A percentile compares a stretch with the other conserved stretches of the same genome.
phyloP scores from a whole-genome alignment of 2,329 filamentous ascomycete genomes.

The Aspergillus persii region DNA sequence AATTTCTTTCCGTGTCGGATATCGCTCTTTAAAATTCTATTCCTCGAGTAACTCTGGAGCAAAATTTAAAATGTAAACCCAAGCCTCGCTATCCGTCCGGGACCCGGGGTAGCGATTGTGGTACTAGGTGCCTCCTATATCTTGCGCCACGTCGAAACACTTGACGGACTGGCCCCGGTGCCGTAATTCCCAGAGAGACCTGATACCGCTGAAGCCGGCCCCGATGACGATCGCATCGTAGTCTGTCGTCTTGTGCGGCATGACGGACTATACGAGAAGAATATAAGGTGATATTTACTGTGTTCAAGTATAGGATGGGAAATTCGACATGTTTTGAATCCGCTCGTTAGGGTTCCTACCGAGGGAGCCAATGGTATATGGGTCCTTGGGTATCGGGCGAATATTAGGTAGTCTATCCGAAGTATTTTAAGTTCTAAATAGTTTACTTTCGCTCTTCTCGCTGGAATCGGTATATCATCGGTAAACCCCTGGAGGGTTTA shows the following conservation, averaged over 20 bases:
- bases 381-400: constrained; percentile 1
- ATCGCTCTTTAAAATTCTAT: constrained; percentile 22
- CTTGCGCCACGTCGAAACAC: constrained; percentile 1
- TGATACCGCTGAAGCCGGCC: constrained; percentile 44
- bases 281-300: not conserved
- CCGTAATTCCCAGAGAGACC: constrained; percentile 15
- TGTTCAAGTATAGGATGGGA: not conserved
- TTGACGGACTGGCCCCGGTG: not conserved
- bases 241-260: not conserved
- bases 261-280: not conserved
- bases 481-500: too few species aligned
- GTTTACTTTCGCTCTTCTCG: too few species aligned
- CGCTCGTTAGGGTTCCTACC: constrained; percentile 1
- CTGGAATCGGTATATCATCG: too few species aligned
- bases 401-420: constrained; percentile 1
- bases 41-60: constrained; percentile 13
- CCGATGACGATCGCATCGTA: constrained; percentile 46
- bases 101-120: constrained; percentile 8
- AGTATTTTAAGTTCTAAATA: not conserved
- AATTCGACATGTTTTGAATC: not conserved
- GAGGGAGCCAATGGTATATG: too few species aligned
- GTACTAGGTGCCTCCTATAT: constrained; percentile 10
- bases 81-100: constrained; percentile 4
- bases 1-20: constrained; percentile 29
- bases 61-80: constrained; percentile 3